phyloP scores from a whole-genome alignment of 2,329 filamentous ascomycete genomes.

The Aschersonia sp. region DNA sequence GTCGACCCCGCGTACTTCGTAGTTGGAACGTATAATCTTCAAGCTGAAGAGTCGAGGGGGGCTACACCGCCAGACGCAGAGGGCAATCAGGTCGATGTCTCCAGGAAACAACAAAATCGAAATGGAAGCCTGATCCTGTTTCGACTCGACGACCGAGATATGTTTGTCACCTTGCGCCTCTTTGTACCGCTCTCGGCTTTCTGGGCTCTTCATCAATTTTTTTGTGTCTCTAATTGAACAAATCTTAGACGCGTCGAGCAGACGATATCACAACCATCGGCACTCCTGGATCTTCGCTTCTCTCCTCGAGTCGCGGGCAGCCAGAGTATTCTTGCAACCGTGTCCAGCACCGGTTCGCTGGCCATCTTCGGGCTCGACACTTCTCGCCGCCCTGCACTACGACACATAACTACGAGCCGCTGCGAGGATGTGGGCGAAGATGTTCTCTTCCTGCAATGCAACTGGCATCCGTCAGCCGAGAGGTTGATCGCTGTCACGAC shows the following conservation, averaged over 20 bases:
- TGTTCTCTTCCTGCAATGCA: conserved; percentile 55
- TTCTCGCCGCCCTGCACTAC: conserved; percentile 15
- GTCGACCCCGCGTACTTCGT: conserved; percentile 50
- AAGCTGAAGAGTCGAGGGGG: conserved; percentile 25
- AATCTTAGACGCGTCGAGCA: conserved; percentile 24
- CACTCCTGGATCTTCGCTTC: conserved; percentile 78
- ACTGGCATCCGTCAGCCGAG: conserved; percentile 48
- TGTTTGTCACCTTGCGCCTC: conserved; percentile 33
- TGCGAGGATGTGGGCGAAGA: conserved; percentile 36
- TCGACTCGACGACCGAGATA: conserved; percentile 29
- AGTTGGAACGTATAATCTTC: conserved; percentile 72
- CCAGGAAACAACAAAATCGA: conserved; percentile 40
- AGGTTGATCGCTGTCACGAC: conserved; percentile 55
- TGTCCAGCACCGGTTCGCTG: conserved; percentile 62
- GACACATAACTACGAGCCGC: conserved; percentile 27
- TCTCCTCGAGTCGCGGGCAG: conserved; percentile 27
- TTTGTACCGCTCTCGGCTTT: background rate
- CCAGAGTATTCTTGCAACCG: conserved; percentile 50
- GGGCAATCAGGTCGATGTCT: conserved; percentile 6
- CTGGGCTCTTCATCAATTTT: background rate
- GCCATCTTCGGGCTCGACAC: conserved; percentile 45
- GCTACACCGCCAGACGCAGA: conserved; percentile 6
- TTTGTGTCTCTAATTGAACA: background rate
- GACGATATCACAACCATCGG: conserved; percentile 49
- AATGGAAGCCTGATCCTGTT: conserved; percentile 63